A percentile compares a stretch with the other conserved stretches of the same genome.
Conservation (phyloP, 441 rosid species). For the Cnidoscolus chayamansa region DNA sequence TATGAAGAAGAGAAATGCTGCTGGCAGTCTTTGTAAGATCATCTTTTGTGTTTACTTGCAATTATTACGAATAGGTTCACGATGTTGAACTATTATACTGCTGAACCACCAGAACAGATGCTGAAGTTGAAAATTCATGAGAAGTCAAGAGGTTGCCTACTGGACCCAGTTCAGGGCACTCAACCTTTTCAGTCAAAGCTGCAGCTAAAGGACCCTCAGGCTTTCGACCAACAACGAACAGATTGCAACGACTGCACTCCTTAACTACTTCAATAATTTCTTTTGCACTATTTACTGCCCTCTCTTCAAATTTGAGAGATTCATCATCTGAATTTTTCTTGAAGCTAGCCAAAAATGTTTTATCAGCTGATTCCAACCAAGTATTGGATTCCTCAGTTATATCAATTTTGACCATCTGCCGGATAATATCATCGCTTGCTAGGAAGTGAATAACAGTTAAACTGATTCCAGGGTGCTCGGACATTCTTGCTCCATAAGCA, state of each 20-base stretch:
- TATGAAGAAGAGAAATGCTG: no score
- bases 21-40: no score
- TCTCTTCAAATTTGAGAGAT: conserved; percentile 50
- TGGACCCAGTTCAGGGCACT: conserved; percentile 66
- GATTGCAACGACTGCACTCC: conserved; percentile 46
- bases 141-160: conserved; percentile 50
- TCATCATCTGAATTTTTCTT: conserved; percentile 14
- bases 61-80: no score
- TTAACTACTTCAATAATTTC: conserved; percentile 42
- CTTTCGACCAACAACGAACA: conserved; percentile 60
- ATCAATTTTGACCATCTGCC: conserved; percentile 26
- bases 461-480: conserved; percentile 79
- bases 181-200: conserved; percentile 32
- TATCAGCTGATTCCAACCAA: not conserved
- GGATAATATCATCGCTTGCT: conserved; percentile 30
- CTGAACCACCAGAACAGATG: conserved; percentile 70
- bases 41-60: no score
- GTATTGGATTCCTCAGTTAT: conserved; percentile 16
- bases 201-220: conserved; percentile 56
- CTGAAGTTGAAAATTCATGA: conserved; percentile 40
- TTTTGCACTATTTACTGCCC: conserved; percentile 32
- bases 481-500: conserved; percentile 75
- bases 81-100: conserved; percentile 34
- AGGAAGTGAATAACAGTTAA: conserved; percentile 44
- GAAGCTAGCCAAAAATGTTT: conserved; percentile 27